Percentiles rank a stretch among this genome's conserved stretches.
Conservation (phyloP, 2,329 filamentous ascomycete species). For the Colletotrichum noveboracense region DNA sequence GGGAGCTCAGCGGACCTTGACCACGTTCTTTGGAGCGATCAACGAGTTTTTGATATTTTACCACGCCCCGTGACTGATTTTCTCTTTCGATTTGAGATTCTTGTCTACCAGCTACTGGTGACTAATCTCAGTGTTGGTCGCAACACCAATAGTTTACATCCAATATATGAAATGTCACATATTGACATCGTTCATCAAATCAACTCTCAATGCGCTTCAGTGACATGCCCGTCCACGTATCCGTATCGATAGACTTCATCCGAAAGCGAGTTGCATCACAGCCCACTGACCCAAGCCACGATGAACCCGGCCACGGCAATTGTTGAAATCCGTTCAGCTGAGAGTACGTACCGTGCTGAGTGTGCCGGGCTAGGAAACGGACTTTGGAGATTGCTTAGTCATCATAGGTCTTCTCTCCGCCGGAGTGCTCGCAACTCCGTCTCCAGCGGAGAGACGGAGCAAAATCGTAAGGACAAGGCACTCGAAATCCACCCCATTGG, state of each 20-base stretch:
- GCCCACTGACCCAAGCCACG: neutral
- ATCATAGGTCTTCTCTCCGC: neutral
- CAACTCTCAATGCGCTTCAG: neutral
- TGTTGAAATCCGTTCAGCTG: neutral
- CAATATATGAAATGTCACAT: constrained; percentile 1
- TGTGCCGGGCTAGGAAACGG: neutral
- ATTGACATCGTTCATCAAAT: neutral
- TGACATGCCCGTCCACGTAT: neutral
- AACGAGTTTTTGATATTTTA: constrained; percentile 8
- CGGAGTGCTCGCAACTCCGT: neutral
- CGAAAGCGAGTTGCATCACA: neutral
- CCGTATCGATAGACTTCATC: neutral
- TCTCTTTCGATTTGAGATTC: constrained; percentile 15
- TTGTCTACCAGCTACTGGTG: neutral
- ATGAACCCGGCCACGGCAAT: neutral
- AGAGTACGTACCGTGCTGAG: neutral
- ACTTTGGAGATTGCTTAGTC: neutral
- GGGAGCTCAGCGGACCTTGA: constrained; percentile 19
- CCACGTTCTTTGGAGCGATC: constrained; percentile 36
- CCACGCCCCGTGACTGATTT: constrained; percentile 4
- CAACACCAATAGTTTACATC: constrained; percentile 16
- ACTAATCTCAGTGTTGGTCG: constrained; percentile 17
- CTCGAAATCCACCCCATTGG: constrained; percentile 2
- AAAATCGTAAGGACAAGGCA: neutral
- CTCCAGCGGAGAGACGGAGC: constrained; percentile 17